Conservation (phyloP, 1,139 yeast genomes). For the Geotrichum aggregatum region DNA sequence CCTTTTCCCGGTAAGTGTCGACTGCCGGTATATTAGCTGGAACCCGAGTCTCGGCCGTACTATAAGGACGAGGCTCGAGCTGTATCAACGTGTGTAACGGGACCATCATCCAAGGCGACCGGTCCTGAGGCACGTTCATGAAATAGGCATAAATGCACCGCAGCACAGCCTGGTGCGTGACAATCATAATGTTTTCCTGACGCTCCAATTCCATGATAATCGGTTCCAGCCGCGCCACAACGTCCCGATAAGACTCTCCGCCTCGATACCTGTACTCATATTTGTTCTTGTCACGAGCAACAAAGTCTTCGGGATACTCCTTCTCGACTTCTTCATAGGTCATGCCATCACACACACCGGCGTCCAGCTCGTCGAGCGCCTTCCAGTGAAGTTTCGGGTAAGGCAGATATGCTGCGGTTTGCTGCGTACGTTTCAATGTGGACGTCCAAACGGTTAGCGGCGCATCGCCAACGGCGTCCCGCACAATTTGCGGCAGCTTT, state of each 20-base stretch:
- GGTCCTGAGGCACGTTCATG: constrained; percentile 97
- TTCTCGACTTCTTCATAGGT: constrained; percentile 83
- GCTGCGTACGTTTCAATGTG: constrained; percentile 85
- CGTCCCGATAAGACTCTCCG: constrained; percentile 95
- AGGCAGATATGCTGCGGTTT: constrained; percentile 80
- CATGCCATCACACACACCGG: constrained; percentile 96
- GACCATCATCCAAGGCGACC: constrained; percentile 98
- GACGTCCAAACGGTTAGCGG: constrained; percentile 94
- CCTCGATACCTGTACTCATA: constrained; percentile 94
- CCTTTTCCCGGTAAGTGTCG: constrained; percentile 91
- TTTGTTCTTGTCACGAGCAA: constrained; percentile 91
- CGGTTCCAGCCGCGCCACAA: constrained; percentile 89
- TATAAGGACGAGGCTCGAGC: constrained; percentile 89
- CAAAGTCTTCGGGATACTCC: constrained; percentile 87
- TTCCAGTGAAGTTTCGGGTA: constrained; percentile 90
- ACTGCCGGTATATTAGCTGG: constrained; percentile 98
- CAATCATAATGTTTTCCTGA: constrained; percentile 90
- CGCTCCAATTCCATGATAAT: constrained; percentile 97
- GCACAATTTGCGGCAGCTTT: constrained; percentile 74
- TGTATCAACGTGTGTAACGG: constrained; percentile 93
- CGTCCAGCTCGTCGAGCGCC: constrained; percentile 94
- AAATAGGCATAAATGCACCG: constrained; percentile 95
- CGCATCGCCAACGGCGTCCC: constrained; percentile 68
- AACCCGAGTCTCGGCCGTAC: constrained; percentile 80
- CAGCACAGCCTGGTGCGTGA: constrained; percentile 95